Percentiles rank a stretch among this genome's conserved stretches.
Conservation (phyloP, 1,139 yeast genomes). For the Scheffersomyces segobiensis region DNA sequence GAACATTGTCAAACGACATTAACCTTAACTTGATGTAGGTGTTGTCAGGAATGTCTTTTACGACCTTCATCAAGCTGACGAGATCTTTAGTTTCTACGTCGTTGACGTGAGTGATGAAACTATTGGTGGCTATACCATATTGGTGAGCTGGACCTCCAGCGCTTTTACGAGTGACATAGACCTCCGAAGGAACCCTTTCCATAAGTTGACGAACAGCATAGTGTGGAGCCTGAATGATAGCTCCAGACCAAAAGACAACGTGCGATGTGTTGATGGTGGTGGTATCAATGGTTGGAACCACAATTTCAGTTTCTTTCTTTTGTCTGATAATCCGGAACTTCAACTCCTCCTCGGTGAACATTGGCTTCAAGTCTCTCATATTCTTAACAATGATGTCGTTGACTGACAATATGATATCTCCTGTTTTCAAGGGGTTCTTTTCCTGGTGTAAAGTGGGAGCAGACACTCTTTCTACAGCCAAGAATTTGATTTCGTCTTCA, state of each 20-base stretch:
- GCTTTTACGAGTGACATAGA: conserved; percentile 71
- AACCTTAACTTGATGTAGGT: conserved; percentile 79
- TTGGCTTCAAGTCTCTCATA: conserved; percentile 64
- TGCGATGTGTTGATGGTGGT: conserved; percentile 62
- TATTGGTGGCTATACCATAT: conserved; percentile 76
- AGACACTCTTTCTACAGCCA: conserved; percentile 70
- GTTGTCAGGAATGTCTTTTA: conserved; percentile 69
- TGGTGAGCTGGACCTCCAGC: conserved; percentile 86
- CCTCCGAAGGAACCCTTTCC: conserved; percentile 76
- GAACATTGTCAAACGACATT: conserved; percentile 83
- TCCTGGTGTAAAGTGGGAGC: conserved; percentile 37
- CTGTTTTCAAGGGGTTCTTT: conserved; percentile 44
- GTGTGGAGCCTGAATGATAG: conserved; percentile 59
- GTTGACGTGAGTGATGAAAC: conserved; percentile 87
- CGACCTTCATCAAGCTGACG: conserved; percentile 62
- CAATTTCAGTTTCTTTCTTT: conserved; percentile 48
- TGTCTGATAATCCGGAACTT: conserved; percentile 66
- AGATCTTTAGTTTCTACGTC: conserved; percentile 72
- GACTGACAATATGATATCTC: conserved; percentile 75
- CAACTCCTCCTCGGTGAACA: conserved; percentile 46
- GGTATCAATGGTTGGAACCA: conserved; percentile 64
- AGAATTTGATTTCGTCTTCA: conserved; percentile 68
- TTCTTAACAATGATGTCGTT: conserved; percentile 64
- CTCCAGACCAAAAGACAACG: conserved; percentile 80
- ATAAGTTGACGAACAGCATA: conserved; percentile 62